phyloP scores from a whole-genome alignment of 2,329 filamentous ascomycete genomes.

The Lachnellula suecica region DNA sequence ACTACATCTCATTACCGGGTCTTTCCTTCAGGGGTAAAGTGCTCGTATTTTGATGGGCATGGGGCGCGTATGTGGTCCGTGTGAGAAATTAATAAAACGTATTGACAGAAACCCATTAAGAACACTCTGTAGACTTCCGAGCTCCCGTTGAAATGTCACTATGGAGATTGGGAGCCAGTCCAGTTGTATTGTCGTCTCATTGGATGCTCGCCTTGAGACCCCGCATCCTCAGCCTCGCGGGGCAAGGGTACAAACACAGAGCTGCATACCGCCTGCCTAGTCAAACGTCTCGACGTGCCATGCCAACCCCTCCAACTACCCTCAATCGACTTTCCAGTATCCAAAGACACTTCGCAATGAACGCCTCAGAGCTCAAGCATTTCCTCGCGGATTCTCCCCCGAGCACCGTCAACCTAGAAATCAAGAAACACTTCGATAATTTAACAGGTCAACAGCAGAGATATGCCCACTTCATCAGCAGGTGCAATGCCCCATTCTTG shows the following conservation, averaged over 20 bases:
- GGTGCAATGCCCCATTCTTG: constrained; percentile 43
- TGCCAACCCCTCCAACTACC: constrained; percentile 15
- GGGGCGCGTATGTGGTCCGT: constrained; percentile 4
- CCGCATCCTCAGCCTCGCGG: constrained; percentile 17
- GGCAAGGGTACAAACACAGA: constrained; percentile 6
- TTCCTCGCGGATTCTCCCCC: constrained; percentile 92
- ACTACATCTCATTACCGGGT: too few species aligned
- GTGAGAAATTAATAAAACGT: not conserved
- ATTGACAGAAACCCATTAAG: not conserved
- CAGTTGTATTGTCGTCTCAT: constrained; percentile 4
- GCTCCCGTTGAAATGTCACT: constrained; percentile 10
- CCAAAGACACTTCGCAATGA: constrained; percentile 42
- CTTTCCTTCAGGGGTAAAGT: too few species aligned
- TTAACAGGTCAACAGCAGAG: constrained; percentile 75
- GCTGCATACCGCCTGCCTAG: constrained; percentile 4
- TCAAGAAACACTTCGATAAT: constrained; percentile 88
- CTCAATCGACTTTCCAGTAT: constrained; percentile 21
- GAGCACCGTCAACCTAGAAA: constrained; percentile 81
- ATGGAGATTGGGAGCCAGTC: constrained; percentile 4
- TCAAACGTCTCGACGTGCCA: constrained; percentile 14
- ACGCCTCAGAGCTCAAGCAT: constrained; percentile 63
- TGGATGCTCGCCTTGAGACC: constrained; percentile 6
- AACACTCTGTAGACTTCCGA: not conserved
- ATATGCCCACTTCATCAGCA: constrained; percentile 88
- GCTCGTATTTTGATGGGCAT: too few species aligned